Base-by-base conservation (phyloP, 2,329 filamentous ascomycete species). In the Thelonectria discophora region DNA sequence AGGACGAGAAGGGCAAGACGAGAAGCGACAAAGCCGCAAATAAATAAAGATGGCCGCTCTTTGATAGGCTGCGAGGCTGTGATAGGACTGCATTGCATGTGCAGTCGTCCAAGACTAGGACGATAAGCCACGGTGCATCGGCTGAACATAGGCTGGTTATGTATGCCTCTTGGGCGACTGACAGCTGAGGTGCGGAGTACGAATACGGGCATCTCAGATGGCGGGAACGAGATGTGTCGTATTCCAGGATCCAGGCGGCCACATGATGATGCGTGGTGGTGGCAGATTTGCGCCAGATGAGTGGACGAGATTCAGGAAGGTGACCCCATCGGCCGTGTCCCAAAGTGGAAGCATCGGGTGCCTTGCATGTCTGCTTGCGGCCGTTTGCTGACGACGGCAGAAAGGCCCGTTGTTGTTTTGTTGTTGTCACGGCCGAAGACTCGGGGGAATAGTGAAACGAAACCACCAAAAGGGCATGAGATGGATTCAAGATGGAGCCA, bases 301-400 rank as follows among this genome's bases (percentile, higher is more conserved):
- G 47, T 48, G 47, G 52, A 32, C 20, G 40, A 43, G 24, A 60
- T 60, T 51, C 37, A 49, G 40, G 40, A 24, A 20, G 39, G 45
- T 50, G 45, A 58, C 58, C 50, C 43, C 37, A 24, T 27, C 54
- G 45, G 58, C 17, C 37, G 18, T 52, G 49, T 18, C 55, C 55
- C 34, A 58, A 58, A 62, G 21, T 54, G 49, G 55, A 54, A 58
- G 55, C 43, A 27, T 58, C 59, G 60, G 52, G 61, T 63, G 53
- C 61, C 61, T 63, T 63, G 61, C 57, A 61, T 58, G 21, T 61
- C 17, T 56, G 52, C n/a, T 52, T 42, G 40, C 54, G 52, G 58
- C 47, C 39, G 47, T 53, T 53, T 39, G 58, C 43, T 56, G 57
- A 47, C 52, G 56, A 56, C 56, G 54, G 59, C 54, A 53, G 34